Evolutionary conservation across 345 rosid species (phyloP).

Genomic region (Crucihimalaya himalaica): DNA sequence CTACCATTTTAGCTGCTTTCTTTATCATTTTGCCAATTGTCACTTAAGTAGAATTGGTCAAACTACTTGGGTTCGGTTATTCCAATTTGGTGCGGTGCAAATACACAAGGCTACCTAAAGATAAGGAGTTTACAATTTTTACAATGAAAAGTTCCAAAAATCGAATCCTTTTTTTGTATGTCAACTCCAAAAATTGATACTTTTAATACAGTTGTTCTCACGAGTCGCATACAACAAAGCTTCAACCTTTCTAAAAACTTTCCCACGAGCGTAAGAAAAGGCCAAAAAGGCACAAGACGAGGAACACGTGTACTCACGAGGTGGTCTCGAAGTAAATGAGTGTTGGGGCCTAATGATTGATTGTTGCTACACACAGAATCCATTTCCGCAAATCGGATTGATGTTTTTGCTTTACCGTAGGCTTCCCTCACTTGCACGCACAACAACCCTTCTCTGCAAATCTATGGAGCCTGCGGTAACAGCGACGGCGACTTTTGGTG

Average conservation of each 20-base stretch:
- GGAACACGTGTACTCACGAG: constrained; percentile 19
- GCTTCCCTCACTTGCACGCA: constrained; percentile 34
- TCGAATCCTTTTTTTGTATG: too few species aligned
- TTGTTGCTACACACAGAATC: constrained; percentile 5
- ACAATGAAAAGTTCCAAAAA: too few species aligned
- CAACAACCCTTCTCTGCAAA: constrained; percentile 25
- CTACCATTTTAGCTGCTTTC: too few species aligned
- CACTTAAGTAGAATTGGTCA: too few species aligned
- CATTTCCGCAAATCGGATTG: constrained; percentile 7
- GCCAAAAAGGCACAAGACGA: neutral
- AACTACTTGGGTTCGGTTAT: too few species aligned
- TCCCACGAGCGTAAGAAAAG: constrained; percentile 1
- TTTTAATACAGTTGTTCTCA: neutral
- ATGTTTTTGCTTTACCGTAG: constrained; percentile 51
- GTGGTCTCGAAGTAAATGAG: neutral
- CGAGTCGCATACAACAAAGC: neutral
- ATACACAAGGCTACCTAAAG: too few species aligned
- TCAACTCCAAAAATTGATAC: too few species aligned
- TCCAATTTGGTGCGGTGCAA: too few species aligned
- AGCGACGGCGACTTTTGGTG: constrained; percentile 11
- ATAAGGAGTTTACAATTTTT: too few species aligned
- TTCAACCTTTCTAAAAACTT: neutral
- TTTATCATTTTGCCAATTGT: too few species aligned
- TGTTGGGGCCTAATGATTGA: neutral
- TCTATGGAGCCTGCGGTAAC: constrained; percentile 50